These are phyloP conservation scores for Puccinia hordei DNA, from an alignment of 1,284 basidiomycete genomes.

Conservation along the genomic window DNA sequence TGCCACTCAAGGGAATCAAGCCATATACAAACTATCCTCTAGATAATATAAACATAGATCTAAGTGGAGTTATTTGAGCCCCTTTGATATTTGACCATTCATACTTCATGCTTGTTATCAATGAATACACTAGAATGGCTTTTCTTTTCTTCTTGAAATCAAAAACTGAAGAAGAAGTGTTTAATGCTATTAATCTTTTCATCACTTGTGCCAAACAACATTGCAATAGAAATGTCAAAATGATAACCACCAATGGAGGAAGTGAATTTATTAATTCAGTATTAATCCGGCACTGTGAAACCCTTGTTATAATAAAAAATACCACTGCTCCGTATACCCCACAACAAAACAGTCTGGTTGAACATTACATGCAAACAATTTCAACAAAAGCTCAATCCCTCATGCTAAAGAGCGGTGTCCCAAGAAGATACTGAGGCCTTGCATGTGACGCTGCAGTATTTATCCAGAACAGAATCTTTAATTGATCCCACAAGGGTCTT, in stretches of 20 bases:
- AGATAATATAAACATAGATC: conserved; percentile 4
- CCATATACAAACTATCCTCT: neutral
- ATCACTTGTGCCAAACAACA: neutral
- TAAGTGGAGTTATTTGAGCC: neutral
- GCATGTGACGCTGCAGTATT: neutral
- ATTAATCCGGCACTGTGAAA: neutral
- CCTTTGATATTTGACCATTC: neutral
- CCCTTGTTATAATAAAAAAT: neutral
- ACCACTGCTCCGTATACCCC: neutral
- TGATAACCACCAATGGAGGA: neutral
- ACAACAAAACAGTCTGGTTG: neutral
- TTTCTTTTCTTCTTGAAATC: conserved; percentile 2
- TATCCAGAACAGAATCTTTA: neutral
- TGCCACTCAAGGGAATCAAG: neutral
- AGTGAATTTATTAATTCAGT: conserved; percentile 8
- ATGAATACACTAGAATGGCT: neutral
- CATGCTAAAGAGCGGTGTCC: neutral
- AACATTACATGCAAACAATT: neutral
- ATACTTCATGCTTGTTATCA: conserved; percentile 5
- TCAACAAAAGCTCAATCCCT: neutral
- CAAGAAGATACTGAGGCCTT: neutral
- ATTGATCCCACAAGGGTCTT: neutral
- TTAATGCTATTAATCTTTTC: neutral
- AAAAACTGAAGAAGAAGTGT: conserved; percentile 6
- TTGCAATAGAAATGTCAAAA: conserved; percentile 1